Conservation (phyloP, 352 stramenopile species). For the Pythium coloratum region DNA sequence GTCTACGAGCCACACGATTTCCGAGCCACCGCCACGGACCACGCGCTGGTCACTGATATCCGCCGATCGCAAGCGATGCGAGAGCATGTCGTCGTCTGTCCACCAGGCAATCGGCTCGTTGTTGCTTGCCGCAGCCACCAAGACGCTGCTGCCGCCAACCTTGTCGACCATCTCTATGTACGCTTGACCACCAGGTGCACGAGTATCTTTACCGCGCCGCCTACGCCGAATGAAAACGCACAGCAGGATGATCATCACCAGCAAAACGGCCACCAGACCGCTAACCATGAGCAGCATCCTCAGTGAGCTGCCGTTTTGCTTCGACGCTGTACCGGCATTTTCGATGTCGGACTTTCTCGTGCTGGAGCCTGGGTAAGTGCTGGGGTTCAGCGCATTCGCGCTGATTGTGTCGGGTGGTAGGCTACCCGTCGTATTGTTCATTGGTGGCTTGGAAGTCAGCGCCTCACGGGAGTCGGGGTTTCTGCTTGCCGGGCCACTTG, state of each 20-base stretch:
- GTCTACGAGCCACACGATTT: not conserved
- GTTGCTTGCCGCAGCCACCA: no score
- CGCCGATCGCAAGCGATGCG: not conserved
- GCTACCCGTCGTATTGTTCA: not conserved
- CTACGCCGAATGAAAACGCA: not conserved
- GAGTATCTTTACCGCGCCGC: not conserved
- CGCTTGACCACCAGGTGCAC: not conserved
- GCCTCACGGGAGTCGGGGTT: no score
- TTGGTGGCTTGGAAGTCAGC: not conserved
- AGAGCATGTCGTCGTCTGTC: not conserved
- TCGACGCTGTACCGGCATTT: not conserved
- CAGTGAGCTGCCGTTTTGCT: not conserved
- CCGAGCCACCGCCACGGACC: not conserved
- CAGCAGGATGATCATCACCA: not conserved
- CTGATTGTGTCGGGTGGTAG: not conserved
- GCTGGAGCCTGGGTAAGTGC: not conserved
- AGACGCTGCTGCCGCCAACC: not conserved
- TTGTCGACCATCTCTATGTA: not conserved
- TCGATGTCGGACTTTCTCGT: not conserved
- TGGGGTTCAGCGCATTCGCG: no score
- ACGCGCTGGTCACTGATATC: not conserved
- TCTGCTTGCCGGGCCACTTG: not conserved
- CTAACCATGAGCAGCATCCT: not conserved
- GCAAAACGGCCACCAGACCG: not conserved
- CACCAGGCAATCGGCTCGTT: not conserved